These are phyloP conservation scores for Thielaviopsis punctulata DNA, from an alignment of 2,329 filamentous ascomycete genomes.

Conservation along the genomic window DNA sequence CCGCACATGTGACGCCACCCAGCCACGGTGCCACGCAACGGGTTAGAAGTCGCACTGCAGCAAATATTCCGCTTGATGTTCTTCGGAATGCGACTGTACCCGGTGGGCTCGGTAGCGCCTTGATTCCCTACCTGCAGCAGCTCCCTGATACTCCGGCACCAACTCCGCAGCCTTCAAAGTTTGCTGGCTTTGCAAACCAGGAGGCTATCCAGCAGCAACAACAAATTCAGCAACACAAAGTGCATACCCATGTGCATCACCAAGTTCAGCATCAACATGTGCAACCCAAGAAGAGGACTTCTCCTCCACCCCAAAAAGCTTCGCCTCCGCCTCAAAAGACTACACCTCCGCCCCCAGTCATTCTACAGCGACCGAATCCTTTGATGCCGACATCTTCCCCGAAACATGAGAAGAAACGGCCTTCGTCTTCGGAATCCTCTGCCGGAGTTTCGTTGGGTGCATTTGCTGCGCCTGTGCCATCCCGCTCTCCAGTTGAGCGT, in stretches of 20 bases:
- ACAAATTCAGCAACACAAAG: background rate
- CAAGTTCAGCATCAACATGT: background rate
- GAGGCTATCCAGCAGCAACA: background rate
- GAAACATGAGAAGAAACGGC: background rate
- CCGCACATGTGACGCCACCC: background rate
- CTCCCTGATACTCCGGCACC: slow-evolving; percentile 9
- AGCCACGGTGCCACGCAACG: slow-evolving; percentile 9
- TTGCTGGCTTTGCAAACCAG: background rate
- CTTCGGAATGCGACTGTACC: background rate
- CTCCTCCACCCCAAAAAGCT: background rate
- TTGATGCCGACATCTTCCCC: background rate
- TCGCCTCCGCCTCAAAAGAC: background rate
- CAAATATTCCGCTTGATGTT: background rate
- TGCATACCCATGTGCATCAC: background rate
- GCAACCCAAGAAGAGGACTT: background rate
- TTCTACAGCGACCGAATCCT: background rate
- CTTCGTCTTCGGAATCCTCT: background rate
- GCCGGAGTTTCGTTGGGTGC: background rate
- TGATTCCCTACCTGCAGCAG: slow-evolving; percentile 3
- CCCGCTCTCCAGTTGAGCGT: background rate
- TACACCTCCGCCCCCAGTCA: background rate
- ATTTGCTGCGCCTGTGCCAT: background rate
- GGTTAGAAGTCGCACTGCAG: slow-evolving; percentile 2
- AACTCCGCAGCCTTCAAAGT: slow-evolving; percentile 4
- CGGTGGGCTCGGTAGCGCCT: background rate